A percentile compares a stretch with the other conserved stretches of the same genome.
Conservation (phyloP, 495 filamentous ascomycete genomes). For the Aspergillus mulundensis region DNA sequence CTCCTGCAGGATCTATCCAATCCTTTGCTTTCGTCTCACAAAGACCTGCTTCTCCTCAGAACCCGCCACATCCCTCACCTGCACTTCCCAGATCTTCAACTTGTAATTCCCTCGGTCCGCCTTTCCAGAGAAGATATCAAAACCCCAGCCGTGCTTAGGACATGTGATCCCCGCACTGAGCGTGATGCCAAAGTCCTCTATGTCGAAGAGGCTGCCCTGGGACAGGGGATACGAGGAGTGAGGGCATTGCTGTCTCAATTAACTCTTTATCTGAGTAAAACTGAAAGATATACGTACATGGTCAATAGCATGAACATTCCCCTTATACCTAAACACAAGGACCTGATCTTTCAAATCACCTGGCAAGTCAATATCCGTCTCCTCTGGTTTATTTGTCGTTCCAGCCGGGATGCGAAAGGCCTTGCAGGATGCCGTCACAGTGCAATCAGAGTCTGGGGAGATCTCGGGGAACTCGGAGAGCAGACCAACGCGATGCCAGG, state of each 20-base stretch:
- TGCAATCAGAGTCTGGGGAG: constrained; percentile 30
- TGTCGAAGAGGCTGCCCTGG: constrained; percentile 54
- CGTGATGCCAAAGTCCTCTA: constrained; percentile 56
- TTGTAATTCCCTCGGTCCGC: constrained; percentile 55
- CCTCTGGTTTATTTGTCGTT: constrained; percentile 25
- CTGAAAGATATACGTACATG: constrained; percentile 43
- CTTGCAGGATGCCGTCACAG: constrained; percentile 46
- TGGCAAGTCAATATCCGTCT: constrained; percentile 40
- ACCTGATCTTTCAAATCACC: constrained; percentile 53
- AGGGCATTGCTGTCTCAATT: constrained; percentile 49
- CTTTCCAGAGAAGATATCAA: constrained; percentile 54
- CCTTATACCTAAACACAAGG: constrained; percentile 53
- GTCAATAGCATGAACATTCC: constrained; percentile 56
- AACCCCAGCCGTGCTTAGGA: constrained; percentile 60
- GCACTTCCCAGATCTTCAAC: constrained; percentile 56
- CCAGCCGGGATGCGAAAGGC: constrained; percentile 46
- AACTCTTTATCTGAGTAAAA: background rate
- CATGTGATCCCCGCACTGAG: constrained; percentile 51
- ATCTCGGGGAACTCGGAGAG: constrained; percentile 50
- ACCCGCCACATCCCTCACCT: constrained; percentile 39
- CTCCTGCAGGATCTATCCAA: constrained; percentile 14
- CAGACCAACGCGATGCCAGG: constrained; percentile 41
- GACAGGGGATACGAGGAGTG: constrained; percentile 56
- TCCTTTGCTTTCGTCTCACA: constrained; percentile 43
- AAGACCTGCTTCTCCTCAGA: constrained; percentile 49